phyloP scores from a whole-genome alignment of 108 stramenopile genomes.

The Asterionellopsis glacialis region DNA sequence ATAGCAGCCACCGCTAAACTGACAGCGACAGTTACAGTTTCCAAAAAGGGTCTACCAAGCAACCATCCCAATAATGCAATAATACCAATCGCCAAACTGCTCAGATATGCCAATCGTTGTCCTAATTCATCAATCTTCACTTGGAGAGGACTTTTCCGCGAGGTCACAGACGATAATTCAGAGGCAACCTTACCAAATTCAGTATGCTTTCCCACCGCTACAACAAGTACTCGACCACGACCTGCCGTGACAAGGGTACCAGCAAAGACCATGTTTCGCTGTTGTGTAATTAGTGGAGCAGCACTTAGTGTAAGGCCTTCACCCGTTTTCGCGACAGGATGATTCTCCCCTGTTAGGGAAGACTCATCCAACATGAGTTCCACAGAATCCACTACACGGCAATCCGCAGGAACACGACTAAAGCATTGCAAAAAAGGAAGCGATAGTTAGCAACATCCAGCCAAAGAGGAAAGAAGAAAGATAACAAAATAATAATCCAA shows the following conservation, averaged over 20 bases:
- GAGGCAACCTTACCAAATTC: slow-evolving; percentile 91
- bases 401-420: slow-evolving; percentile 93
- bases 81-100: slow-evolving; percentile 75
- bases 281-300: slow-evolving; percentile 64
- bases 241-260: slow-evolving; percentile 91
- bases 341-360: slow-evolving; percentile 89
- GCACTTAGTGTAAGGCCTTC: slow-evolving; percentile 19
- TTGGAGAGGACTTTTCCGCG: slow-evolving; percentile 88
- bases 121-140: slow-evolving; percentile 95
- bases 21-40: slow-evolving; percentile 93
- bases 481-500: not conserved
- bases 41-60: slow-evolving; percentile 79
- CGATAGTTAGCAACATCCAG: not conserved
- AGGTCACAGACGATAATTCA: slow-evolving; percentile 74
- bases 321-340: slow-evolving; percentile 74
- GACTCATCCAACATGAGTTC: slow-evolving; percentile 86
- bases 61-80: slow-evolving; percentile 84
- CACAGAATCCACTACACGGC: slow-evolving; percentile 75
- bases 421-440: not conserved
- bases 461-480: not conserved
- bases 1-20: slow-evolving; percentile 98
- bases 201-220: slow-evolving; percentile 80
- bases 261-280: slow-evolving; percentile 89
- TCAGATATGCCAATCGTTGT: slow-evolving; percentile 68
- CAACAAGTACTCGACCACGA: slow-evolving; percentile 83